Percentiles rank a stretch among this genome's conserved stretches.
phyloP scores from a whole-genome alignment of 257 asterid species.

The Osmanthus fragrans region DNA sequence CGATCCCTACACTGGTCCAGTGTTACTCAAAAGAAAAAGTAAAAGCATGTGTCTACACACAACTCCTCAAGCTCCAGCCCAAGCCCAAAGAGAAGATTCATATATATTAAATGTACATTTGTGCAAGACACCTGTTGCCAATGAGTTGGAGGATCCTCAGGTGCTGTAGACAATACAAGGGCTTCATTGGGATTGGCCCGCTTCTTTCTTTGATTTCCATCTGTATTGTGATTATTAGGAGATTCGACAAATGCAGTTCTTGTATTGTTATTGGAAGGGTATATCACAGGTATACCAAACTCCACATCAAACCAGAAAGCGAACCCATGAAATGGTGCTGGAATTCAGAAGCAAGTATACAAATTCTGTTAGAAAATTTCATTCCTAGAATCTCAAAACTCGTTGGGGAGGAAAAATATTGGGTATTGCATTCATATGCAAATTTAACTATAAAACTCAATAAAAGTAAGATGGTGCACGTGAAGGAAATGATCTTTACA shows the following conservation, averaged over 20 bases:
- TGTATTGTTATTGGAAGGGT: slow-evolving; percentile 32
- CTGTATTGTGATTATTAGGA: slow-evolving; percentile 36
- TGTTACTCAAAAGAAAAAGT: neutral
- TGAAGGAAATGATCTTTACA: no score
- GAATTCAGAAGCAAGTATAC: slow-evolving; percentile 9
- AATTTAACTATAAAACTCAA: neutral
- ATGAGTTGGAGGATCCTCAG: slow-evolving; percentile 93
- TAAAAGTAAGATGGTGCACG: neutral
- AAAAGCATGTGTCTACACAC: neutral
- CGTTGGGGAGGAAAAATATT: neutral
- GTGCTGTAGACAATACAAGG: slow-evolving; percentile 88
- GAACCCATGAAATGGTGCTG: slow-evolving; percentile 97
- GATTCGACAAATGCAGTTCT: slow-evolving; percentile 36
- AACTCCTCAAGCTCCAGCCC: neutral
- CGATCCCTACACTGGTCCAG: slow-evolving; percentile 9
- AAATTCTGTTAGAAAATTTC: neutral
- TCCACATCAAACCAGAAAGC: slow-evolving; percentile 99
- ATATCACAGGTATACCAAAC: slow-evolving; percentile 48
- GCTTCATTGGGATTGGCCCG: slow-evolving; percentile 73
- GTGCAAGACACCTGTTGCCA: slow-evolving; percentile 80
- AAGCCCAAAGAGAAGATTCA: neutral
- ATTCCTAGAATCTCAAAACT: neutral
- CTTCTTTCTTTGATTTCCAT: slow-evolving; percentile 54
- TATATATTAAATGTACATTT: neutral
- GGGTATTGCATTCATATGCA: neutral